Base-by-base conservation (phyloP, 495 filamentous ascomycete species). In the Aspergillus wentii region DNA sequence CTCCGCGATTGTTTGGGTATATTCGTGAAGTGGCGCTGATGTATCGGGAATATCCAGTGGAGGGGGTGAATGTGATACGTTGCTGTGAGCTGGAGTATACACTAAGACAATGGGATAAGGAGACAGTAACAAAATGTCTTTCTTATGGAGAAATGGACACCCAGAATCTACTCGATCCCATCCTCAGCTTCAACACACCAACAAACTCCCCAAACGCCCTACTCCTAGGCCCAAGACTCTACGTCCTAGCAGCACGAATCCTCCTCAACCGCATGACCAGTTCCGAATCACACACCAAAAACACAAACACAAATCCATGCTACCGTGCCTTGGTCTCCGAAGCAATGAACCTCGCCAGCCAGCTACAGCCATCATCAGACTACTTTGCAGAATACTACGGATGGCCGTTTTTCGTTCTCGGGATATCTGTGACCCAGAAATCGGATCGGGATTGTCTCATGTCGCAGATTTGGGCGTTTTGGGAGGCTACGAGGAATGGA, bases 371-470 rank as follows among this genome's bases (percentile, higher is more conserved):
- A 3, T 31, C 22, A 1, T 23, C 28, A 3, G 53, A 56, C 25
- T 56, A 56, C 19, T 56, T 41, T 30, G 53, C 53, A 4, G 49
- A 56, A 18, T 56, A 56, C 34, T 56, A 56, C 20, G 48, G 53
- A 28, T 56, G 53, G 53, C 53, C 53, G 17, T 31, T 56, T 8
- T 29, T 47, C 1, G 36, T 41, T 0, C 18, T 56, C 17, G 48
- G 48, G 14, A 40, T 38, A 17, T 29, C 29, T 22, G 17, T 44
- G 3, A 14, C 30, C 5, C 10, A 26, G n/a, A 2, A 18, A 5
- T 3, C n/a, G 6, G 48, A 51, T 5, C 48, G 39, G 5, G 21
- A 44, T 4, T 34, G 35, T 28, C 48, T 56, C 1, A 25, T 51
- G 16, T 29, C 20, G n/a, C 44, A 51, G 28, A 41, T 46, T 3